These are phyloP conservation scores for Blastocrithidia nonstop DNA, from an alignment of 208 protist genomes.

Conservation along the genomic window DNA sequence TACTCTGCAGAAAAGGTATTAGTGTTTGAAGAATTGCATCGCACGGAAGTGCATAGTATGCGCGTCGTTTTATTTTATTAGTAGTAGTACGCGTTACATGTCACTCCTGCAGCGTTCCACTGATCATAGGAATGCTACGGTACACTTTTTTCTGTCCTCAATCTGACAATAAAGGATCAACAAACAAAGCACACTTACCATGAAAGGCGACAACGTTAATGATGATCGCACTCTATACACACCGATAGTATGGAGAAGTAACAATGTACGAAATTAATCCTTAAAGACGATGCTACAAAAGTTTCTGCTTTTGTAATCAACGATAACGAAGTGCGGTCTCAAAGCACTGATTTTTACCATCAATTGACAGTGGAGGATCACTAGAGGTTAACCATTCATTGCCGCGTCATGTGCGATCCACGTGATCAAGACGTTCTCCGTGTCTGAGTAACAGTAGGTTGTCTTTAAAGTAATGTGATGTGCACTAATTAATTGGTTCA, in stretches of 20 bases:
- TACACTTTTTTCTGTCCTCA: slow-evolving; percentile 70
- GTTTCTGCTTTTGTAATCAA: slow-evolving; percentile 18
- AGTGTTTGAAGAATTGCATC: no score
- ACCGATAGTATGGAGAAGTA: slow-evolving; percentile 69
- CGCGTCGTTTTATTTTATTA: no score
- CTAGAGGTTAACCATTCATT: slow-evolving; percentile 30
- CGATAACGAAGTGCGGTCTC: slow-evolving; percentile 61
- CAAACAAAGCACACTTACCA: slow-evolving; percentile 47
- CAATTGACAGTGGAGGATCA: slow-evolving; percentile 68
- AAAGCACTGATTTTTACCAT: slow-evolving; percentile 51
- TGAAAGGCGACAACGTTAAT: slow-evolving; percentile 66
- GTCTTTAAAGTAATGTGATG: slow-evolving; percentile 18
- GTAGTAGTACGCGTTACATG: no score
- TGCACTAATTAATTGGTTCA: background rate
- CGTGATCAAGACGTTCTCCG: slow-evolving; percentile 69
- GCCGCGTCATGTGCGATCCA: slow-evolving; percentile 42
- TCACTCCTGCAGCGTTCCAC: no score
- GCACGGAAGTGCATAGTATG: no score
- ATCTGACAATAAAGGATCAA: slow-evolving; percentile 60
- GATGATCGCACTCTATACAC: slow-evolving; percentile 63
- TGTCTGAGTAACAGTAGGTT: slow-evolving; percentile 54
- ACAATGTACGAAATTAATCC: slow-evolving; percentile 52
- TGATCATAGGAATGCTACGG: no score
- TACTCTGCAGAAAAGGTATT: no score
- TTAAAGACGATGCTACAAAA: slow-evolving; percentile 33